Base-by-base conservation (phyloP, 2,329 filamentous ascomycete genomes). In the Stachybotrys echinatus region DNA sequence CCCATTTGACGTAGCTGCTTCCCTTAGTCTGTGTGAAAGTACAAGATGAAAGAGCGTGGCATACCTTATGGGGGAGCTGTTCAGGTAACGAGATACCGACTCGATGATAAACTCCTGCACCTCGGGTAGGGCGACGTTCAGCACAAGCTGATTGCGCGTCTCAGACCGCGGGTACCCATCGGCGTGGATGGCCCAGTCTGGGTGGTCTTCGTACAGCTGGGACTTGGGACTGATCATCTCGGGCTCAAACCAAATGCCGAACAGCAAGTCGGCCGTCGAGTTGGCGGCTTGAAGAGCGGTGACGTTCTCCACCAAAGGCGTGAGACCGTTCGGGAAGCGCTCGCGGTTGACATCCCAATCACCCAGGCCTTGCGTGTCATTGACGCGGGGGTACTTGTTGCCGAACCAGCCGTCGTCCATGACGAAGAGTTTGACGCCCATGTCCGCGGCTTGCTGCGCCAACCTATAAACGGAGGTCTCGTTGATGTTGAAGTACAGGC, bases 391-490 rank as follows among this genome's bases (percentile, higher is more conserved):
- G 51, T 83, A 78, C 27, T 84, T 62, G n/a, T 57, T 53, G 0
- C 83, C 83, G 45, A 87, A 87, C 83, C 83, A 87, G 4, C 83
- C 83, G 51, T 87, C 83, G 42, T 87, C 83, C 44, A 83, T 74
- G 0, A 86, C 83, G 42, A 87, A 82, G 0, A 87, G 72, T 54
- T 78, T 76, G 17, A 80, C 74, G 1, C 83, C 83, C 1, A 86
- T 69, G 2, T 74, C 71, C 0, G 82, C 81, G 1, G 82, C 74
- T 54, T 81, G 73, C 39, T 76, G 58, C 0, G 82, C 82, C 0
- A 86, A 69, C 0, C 70, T 67, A 23, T 80, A 75, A 27, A 86
- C 74, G 1, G 73, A 77, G 14, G 68, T 76, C 46, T 80, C 68
- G 55, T 85, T 81, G 61, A 76, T 79, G 54, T 83, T 64, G 55